A percentile compares a stretch with the other conserved stretches of the same genome.
phyloP scores from a whole-genome alignment of 129 eudicot genomes.

The Oenanthe sinensis region DNA sequence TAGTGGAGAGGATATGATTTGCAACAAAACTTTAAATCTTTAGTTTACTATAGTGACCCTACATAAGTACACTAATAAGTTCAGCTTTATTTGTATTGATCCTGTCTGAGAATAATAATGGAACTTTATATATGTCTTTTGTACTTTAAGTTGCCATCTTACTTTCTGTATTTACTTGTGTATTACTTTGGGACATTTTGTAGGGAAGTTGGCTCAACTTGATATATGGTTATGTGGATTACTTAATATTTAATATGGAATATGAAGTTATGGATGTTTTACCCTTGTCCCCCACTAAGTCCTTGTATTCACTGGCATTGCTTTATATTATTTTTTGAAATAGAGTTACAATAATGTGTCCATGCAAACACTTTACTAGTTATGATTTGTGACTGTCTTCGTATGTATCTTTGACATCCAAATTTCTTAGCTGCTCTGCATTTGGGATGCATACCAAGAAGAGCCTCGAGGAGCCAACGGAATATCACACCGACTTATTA shows the following conservation, averaged over 20 bases:
- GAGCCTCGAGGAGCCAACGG: slow-evolving; percentile 81
- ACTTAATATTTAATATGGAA: not conserved
- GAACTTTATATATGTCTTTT: not conserved
- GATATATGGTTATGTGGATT: slow-evolving; percentile 4
- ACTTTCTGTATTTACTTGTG: not conserved
- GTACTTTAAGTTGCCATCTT: not conserved
- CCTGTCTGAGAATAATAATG: not conserved
- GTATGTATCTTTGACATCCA: slow-evolving; percentile 10
- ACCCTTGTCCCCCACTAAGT: not conserved
- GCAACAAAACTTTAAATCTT: not conserved
- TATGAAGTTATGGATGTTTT: not conserved
- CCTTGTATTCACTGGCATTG: not conserved
- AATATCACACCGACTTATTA: slow-evolving; percentile 55
- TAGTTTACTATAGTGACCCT: slow-evolving; percentile 1
- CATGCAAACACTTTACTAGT: not conserved
- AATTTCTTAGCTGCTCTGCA: slow-evolving; percentile 66
- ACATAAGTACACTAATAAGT: not conserved
- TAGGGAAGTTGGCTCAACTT: not conserved
- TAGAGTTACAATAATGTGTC: not conserved
- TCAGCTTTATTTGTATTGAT: not conserved
- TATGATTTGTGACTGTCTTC: not conserved
- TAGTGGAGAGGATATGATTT: not conserved
- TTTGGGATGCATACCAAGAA: slow-evolving; percentile 80
- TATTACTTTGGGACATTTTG: not conserved
- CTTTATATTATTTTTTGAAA: not conserved